Evolutionary conservation across 345 rosid species (phyloP), one percentile per base, ranked within the genome.

Genomic region (Pistacia atlantica): DNA sequence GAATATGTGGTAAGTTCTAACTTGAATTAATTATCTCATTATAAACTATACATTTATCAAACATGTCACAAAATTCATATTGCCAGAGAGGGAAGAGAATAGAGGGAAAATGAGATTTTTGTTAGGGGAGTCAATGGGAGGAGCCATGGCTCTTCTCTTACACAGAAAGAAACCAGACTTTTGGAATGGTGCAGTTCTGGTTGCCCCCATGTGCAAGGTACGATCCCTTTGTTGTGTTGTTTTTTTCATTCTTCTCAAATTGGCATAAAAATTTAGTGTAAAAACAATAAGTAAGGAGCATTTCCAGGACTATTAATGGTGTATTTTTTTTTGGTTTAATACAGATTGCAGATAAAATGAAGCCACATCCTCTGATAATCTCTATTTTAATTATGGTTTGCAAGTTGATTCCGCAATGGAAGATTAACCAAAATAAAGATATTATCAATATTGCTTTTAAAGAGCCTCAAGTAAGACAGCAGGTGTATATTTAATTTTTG

Each of bases 191-290:
- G 97, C 92, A 11, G 72, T 95, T 63, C 64, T 93, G 79, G 91
- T 83, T 60, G 98, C 98, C 0, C 99, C 99, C 52, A 93, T 93
- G 97, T 92, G 97, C 79, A 92, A 90, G 94, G 98, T 93, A 78
- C n/a, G 22, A 38, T 38, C 42, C 7, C 7, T 38, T 6, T 38
- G 42, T 38, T 38, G 5, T 38, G 42, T 38, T 38, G 5, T 38
- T 38, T 4, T 4, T 38, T 6, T 6, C 42, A 38, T 38, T 38
- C 0, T 38, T 38, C 7, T 38, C 7, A 4, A 38, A 38, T 6
- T 38, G 42, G 42, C 1, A 25, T 31, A 6, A 46, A 46, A 46
- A 11, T 7, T 46, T 6, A 11, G 11, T 46, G 51, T 46, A 31
- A 31, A 31, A 31, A 49, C 10, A 49, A 49, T 0, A 11, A 11